Percentiles rank a stretch among this genome's conserved stretches.
Conservation (phyloP, 1,284 basidiomycete genomes). For the Microbotryum saponariae region DNA sequence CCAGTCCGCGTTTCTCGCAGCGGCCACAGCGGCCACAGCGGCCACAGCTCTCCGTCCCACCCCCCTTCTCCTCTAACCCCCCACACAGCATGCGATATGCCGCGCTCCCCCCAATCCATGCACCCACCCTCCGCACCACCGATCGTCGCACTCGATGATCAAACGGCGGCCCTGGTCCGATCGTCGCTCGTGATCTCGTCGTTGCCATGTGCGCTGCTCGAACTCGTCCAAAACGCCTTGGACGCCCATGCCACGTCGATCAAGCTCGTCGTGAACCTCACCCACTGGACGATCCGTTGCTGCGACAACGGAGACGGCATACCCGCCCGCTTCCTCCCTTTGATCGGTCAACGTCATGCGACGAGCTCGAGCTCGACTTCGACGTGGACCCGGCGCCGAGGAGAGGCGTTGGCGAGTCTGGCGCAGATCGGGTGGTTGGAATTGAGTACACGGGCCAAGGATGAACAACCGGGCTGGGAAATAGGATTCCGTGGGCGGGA, state of each 20-base stretch:
- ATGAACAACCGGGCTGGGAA: constrained; percentile 8
- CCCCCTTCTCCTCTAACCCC: no score
- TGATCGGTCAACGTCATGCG: constrained; percentile 44
- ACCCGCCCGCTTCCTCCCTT: constrained; percentile 50
- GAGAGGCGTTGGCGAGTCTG: constrained; percentile 24
- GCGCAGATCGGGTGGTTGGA: constrained; percentile 49
- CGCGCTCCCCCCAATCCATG: no score
- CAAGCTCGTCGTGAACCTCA: constrained; percentile 41
- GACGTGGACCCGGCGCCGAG: neutral
- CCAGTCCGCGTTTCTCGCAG: no score
- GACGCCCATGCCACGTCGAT: constrained; percentile 44
- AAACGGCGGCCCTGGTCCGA: constrained; percentile 48
- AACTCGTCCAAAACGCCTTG: constrained; percentile 75
- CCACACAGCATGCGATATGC: no score
- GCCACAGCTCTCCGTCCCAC: no score
- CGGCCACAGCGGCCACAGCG: no score
- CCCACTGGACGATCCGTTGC: constrained; percentile 70
- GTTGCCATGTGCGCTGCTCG: constrained; percentile 64
- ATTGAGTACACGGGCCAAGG: constrained; percentile 60
- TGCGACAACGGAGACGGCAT: constrained; percentile 75
- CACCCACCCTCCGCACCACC: neutral
- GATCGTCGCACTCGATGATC: constrained; percentile 35
- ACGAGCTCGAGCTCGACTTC: no score
- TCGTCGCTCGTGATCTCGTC: constrained; percentile 76
- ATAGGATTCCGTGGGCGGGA: neutral